Conservation (phyloP, 1,139 yeast species). For the Pichia kudriavzevii region DNA sequence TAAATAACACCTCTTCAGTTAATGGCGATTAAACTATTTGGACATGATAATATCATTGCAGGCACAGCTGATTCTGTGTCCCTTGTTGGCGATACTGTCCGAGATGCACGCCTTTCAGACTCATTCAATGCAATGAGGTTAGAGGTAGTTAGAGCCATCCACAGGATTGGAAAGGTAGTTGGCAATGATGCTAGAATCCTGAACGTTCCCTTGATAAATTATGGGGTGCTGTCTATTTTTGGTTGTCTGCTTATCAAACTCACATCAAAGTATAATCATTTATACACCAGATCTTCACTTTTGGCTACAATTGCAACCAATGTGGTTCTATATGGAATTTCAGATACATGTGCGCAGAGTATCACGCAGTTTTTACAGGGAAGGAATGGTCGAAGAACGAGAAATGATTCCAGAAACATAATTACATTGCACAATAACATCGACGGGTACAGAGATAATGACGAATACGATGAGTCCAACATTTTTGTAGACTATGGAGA, state of each 20-base stretch:
- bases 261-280: slow-evolving; percentile 50
- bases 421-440: neutral
- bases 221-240: slow-evolving; percentile 42
- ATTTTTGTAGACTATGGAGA: slow-evolving; percentile 32
- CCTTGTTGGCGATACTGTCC: slow-evolving; percentile 1
- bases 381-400: neutral
- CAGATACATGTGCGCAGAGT: slow-evolving; percentile 85
- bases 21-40: neutral
- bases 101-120: slow-evolving; percentile 1
- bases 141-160: too few relatives aligned
- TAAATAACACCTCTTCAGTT: too few relatives aligned
- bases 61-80: slow-evolving; percentile 8
- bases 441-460: slow-evolving; percentile 5
- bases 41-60: slow-evolving; percentile 1
- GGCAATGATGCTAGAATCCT: slow-evolving; percentile 16
- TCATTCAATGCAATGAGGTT: too few relatives aligned
- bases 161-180: too few relatives aligned
- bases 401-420: neutral
- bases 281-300: slow-evolving; percentile 61
- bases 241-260: slow-evolving; percentile 43
- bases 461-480: slow-evolving; percentile 10
- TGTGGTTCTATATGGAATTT: slow-evolving; percentile 72
- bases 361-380: slow-evolving; percentile 29
- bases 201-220: slow-evolving; percentile 45
- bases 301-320: slow-evolving; percentile 80